Evolutionary conservation across 257 asterid genomes (phyloP).

Genomic region (Coffea eugenioides): DNA sequence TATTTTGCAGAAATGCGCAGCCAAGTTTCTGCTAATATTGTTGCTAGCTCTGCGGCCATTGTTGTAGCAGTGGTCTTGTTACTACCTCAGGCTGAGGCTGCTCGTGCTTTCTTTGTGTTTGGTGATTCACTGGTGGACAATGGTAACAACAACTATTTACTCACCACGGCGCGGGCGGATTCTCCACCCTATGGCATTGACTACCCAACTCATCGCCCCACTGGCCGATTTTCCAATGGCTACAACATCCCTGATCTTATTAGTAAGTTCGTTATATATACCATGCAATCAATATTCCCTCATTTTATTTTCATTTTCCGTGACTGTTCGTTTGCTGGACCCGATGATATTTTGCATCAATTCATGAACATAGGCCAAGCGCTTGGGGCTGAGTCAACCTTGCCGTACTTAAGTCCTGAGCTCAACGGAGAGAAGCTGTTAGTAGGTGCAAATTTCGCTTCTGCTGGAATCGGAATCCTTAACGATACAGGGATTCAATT

Average conservation of each 20-base stretch:
- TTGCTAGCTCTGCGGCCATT: slow-evolving; percentile 5
- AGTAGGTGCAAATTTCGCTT: slow-evolving; percentile 88
- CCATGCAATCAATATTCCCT: neutral
- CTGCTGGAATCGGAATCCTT: slow-evolving; percentile 85
- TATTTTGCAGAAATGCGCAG: slow-evolving; percentile 17
- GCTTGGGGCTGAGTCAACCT: slow-evolving; percentile 75
- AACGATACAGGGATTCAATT: slow-evolving; percentile 83
- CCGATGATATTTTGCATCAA: neutral
- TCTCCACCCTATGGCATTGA: slow-evolving; percentile 79
- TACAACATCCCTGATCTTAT: slow-evolving; percentile 72
- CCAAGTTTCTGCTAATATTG: neutral
- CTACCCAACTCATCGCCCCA: slow-evolving; percentile 69
- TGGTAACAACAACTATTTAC: slow-evolving; percentile 70
- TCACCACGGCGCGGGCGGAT: slow-evolving; percentile 71
- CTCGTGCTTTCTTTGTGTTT: slow-evolving; percentile 72
- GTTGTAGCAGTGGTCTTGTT: slow-evolving; percentile 14
- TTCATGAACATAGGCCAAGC: slow-evolving; percentile 42
- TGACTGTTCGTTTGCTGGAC: neutral
- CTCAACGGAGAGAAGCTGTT: slow-evolving; percentile 56
- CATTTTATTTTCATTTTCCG: neutral
- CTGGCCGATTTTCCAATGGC: slow-evolving; percentile 80
- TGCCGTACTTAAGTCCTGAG: slow-evolving; percentile 60
- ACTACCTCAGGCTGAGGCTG: slow-evolving; percentile 30
- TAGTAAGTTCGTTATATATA: slow-evolving; percentile 28
- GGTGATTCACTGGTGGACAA: slow-evolving; percentile 79